Percentiles rank a stretch among this genome's conserved stretches.
Conservation (phyloP, 2,329 filamentous ascomycete genomes). For the Scopulariopsis brevicaulis region DNA sequence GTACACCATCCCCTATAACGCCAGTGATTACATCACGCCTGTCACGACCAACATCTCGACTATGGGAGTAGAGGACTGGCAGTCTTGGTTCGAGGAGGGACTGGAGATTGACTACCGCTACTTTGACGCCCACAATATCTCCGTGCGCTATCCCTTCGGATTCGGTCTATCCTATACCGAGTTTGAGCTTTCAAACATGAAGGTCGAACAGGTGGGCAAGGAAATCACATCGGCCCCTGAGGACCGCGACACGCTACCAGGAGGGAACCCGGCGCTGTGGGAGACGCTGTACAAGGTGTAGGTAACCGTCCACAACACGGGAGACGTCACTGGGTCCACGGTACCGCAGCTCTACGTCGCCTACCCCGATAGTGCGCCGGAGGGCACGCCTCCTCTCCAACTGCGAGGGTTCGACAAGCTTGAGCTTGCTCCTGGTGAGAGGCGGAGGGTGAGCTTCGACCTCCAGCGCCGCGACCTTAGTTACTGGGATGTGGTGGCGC, state of each 20-base stretch:
- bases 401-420: slow-evolving; percentile 58
- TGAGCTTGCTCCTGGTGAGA: slow-evolving; percentile 31
- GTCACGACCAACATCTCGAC: slow-evolving; percentile 31
- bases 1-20: slow-evolving; percentile 47
- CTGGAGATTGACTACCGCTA: slow-evolving; percentile 42
- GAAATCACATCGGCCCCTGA: slow-evolving; percentile 22
- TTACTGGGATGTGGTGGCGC: slow-evolving; percentile 49
- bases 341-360: slow-evolving; percentile 36
- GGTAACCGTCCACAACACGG: slow-evolving; percentile 29
- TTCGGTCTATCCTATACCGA: slow-evolving; percentile 45
- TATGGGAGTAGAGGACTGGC: slow-evolving; percentile 37
- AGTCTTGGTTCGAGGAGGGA: slow-evolving; percentile 39
- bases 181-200: slow-evolving; percentile 34
- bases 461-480: slow-evolving; percentile 55
- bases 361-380: slow-evolving; percentile 18
- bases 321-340: slow-evolving; percentile 28
- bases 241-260: slow-evolving; percentile 24
- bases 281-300: slow-evolving; percentile 27
- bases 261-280: slow-evolving; percentile 35
- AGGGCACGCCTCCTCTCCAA: slow-evolving; percentile 37
- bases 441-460: slow-evolving; percentile 32
- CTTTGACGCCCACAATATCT: slow-evolving; percentile 35
- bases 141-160: slow-evolving; percentile 42
- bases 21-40: slow-evolving; percentile 46
- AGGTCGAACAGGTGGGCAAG: slow-evolving; percentile 17